phyloP scores from a whole-genome alignment of 2,329 filamentous ascomycete genomes.

The Colletotrichum scovillei region DNA sequence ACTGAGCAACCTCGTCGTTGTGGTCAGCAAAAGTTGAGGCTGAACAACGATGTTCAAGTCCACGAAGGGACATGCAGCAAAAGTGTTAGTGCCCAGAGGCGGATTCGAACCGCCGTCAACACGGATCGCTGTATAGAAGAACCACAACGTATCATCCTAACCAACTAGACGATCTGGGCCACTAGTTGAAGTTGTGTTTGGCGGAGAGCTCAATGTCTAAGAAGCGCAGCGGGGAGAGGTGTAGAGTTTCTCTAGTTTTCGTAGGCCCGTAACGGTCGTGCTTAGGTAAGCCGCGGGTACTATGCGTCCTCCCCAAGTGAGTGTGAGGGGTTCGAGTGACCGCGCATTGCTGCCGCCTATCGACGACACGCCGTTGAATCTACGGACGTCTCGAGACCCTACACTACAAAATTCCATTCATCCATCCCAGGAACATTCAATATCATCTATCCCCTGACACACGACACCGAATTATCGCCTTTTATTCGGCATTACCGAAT shows the following conservation, averaged over 20 bases:
- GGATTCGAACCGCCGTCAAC: conserved; percentile 39
- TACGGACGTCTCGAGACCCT: conserved; percentile 4
- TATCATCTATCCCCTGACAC: background rate
- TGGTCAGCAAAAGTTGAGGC: background rate
- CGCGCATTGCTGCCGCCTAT: conserved; percentile 8
- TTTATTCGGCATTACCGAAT: conserved; percentile 21
- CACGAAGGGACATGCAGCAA: background rate
- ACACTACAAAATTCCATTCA: conserved; percentile 30
- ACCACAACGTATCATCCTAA: conserved; percentile 39
- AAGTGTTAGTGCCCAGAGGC: conserved; percentile 31
- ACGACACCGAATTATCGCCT: conserved; percentile 24
- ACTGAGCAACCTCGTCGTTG: background rate
- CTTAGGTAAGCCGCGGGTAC: background rate
- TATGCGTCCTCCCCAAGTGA: background rate
- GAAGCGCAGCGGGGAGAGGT: too few relatives aligned
- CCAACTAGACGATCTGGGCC: conserved; percentile 39
- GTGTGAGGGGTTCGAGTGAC: conserved; percentile 12
- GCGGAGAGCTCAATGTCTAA: too few relatives aligned
- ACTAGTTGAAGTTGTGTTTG: background rate
- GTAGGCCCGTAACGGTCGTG: too few relatives aligned
- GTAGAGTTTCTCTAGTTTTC: too few relatives aligned
- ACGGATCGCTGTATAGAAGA: conserved; percentile 33
- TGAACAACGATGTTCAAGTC: too few relatives aligned
- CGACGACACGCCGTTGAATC: background rate
- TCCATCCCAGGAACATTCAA: conserved; percentile 12